These are phyloP conservation scores for Microglena sp. DNA, from an alignment of 139 green algal species.

Conservation along the genomic window DNA sequence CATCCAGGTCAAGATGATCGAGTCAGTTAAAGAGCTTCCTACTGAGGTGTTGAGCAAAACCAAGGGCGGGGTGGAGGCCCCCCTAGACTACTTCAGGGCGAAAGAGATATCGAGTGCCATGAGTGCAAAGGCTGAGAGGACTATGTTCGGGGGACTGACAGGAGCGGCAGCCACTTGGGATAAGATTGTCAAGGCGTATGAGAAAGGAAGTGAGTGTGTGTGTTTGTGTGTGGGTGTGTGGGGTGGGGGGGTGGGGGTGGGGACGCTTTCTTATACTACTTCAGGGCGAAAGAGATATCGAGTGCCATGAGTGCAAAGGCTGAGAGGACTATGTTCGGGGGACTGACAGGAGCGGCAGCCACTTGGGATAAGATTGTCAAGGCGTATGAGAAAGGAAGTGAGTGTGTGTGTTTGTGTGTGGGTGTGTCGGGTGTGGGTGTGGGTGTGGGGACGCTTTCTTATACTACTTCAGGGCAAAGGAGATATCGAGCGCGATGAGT, in stretches of 20 bases:
- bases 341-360: constrained; percentile 44
- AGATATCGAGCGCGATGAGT: constrained; percentile 47
- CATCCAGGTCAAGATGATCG: constrained; percentile 46
- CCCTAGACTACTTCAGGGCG: constrained; percentile 46
- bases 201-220: constrained; percentile 13
- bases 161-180: constrained; percentile 59
- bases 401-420: no score
- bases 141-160: constrained; percentile 53
- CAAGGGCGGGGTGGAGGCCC: constrained; percentile 16
- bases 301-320: constrained; percentile 38
- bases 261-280: constrained; percentile 48
- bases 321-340: constrained; percentile 60
- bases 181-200: constrained; percentile 30
- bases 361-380: constrained; percentile 51
- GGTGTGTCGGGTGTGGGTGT: no score
- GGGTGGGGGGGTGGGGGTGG: no score
- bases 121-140: constrained; percentile 40
- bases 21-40: constrained; percentile 39
- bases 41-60: constrained; percentile 23
- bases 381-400: constrained; percentile 18
- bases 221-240: no score
- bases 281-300: constrained; percentile 33
- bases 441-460: constrained; percentile 25
- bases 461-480: constrained; percentile 39
- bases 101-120: constrained; percentile 46